Evolutionary conservation across 768 basidiomycete genomes (phyloP), one percentile per base, ranked within the genome.

Genomic region (Kwoniella bestiolae): DNA sequence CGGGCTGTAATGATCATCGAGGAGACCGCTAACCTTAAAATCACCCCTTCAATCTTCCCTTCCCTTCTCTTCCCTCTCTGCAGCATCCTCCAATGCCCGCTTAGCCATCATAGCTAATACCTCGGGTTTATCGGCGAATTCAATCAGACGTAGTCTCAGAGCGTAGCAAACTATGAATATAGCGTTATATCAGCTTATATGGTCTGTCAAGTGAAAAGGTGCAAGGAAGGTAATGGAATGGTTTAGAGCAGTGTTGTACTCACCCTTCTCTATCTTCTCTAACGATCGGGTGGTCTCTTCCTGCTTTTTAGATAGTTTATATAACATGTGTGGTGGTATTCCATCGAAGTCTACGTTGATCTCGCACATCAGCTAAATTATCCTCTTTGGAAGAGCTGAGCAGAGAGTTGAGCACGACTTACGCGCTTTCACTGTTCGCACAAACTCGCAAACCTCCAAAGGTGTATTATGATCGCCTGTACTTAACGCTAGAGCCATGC

Each of bases 211-310:
- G 14, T 7, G 55, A 5, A 26, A 21, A 32, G 44, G 46, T 31
- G 38, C 31, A 2, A 0, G 53, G 47, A 18, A 12, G 38, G 14
- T 16, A 34, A 60, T 31, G 9, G 58, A 34, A 11, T 28, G 58
- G 31, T 16, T 23, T 14, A 31, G 45, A 23, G 23, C 23, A 56
- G 31, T 16, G 23, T 12, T 25, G 16, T 18, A 77, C 84, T 62
- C 68, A 95, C 94, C 92, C 73, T 89, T 87, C 85, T 99, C 95
- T 56, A 98, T 94, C 82, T 98, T 99, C 75, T 88, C 87, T 7
- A 99, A 84, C n/a, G 92, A 95, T 72, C 91, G 88, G 2, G 85
- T 82, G 0, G 94, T 95, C 18, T 95, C 91, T 2, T 83, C 79
- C 76, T 96, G 93, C 82, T 99, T 99, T 83, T 91, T 94, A 60